Evolutionary conservation across 345 rosid species (phyloP), one percentile per base, ranked within the genome.

Genomic region (Rhodomyrtus tomentosa): DNA sequence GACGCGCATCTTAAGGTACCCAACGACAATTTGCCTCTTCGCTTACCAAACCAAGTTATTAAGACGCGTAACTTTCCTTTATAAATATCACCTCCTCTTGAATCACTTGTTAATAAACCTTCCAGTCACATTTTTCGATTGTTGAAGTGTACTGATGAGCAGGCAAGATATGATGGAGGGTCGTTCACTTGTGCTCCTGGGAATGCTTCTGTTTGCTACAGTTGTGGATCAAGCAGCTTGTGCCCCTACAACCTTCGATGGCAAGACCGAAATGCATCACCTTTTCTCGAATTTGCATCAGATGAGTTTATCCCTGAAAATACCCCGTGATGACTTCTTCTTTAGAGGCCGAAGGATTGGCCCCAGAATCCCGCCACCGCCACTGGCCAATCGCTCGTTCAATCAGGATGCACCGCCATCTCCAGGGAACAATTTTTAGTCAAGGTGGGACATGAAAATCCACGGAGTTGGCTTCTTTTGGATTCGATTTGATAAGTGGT

Each of bases 301-400:
- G 7, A 15, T 20, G 0, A 36, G 0, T 1, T 4, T 0, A 2
- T 5, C 0, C 14, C 0, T 2, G 25, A 68, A 36, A 36, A 68
- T 8, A 10, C 36, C 5, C 0, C 38, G 45, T 3, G 7, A 7
- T 24, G 0, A 18, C 45, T 68, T 5, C 79, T 68, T 40, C 42
- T 40, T 5, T 3, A 20, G 45, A 3, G 45, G 45, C 24, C 3
- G 0, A 9, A 68, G 76, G 22, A 36, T 40, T 36, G 45, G 45
- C 79, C 13, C 0, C 21, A 68, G 45, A 36, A 36, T 9, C 45
- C 22, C 38, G 22, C 14, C 2, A 0, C 2, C 0, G 0, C 79
- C 1, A 3, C 7, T 3, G 79, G 25, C 79, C 13, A 15, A 29
- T 5, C 3, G 1, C 5, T 7, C 0, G 1, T 59, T 0, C 21